Evolutionary conservation across 2,329 filamentous ascomycete species (phyloP).

Genomic region (Claviceps africana): DNA sequence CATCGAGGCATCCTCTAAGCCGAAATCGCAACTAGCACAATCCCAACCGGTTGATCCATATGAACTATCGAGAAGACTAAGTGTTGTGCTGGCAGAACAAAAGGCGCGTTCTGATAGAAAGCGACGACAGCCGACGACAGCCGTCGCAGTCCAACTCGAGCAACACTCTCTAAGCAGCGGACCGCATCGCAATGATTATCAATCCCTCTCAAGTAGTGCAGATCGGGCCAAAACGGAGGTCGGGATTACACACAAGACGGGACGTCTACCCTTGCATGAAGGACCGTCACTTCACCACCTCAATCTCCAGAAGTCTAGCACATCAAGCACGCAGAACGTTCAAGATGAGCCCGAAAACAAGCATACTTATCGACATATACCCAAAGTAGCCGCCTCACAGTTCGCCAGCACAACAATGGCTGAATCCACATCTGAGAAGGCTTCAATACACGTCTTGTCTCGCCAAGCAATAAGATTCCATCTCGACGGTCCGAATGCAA

Average conservation of each 20-base stretch:
- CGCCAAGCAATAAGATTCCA: constrained; percentile 28
- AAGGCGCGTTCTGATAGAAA: constrained; percentile 26
- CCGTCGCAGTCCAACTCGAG: constrained; percentile 10
- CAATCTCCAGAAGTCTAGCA: constrained; percentile 3
- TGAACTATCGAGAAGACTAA: constrained; percentile 39
- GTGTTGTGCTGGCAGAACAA: constrained; percentile 35
- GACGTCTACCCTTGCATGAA: not conserved
- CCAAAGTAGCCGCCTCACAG: constrained; percentile 38
- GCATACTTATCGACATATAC: constrained; percentile 33
- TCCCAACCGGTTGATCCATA: constrained; percentile 34
- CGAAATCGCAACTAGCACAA: constrained; percentile 10
- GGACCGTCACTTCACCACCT: constrained; percentile 1
- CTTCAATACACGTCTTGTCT: constrained; percentile 29
- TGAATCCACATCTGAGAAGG: constrained; percentile 23
- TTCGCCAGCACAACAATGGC: constrained; percentile 40
- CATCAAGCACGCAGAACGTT: constrained; percentile 7
- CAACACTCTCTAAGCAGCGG: not conserved
- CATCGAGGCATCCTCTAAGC: not conserved
- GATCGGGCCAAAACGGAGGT: constrained; percentile 2
- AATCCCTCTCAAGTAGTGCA: not conserved
- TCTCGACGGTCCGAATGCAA: constrained; percentile 17
- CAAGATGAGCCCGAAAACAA: constrained; percentile 6
- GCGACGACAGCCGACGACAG: constrained; percentile 13
- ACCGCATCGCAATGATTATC: not conserved
- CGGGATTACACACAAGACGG: not conserved